Conservation (phyloP, 257 asterid genomes). For the Sherardia arvensis region DNA sequence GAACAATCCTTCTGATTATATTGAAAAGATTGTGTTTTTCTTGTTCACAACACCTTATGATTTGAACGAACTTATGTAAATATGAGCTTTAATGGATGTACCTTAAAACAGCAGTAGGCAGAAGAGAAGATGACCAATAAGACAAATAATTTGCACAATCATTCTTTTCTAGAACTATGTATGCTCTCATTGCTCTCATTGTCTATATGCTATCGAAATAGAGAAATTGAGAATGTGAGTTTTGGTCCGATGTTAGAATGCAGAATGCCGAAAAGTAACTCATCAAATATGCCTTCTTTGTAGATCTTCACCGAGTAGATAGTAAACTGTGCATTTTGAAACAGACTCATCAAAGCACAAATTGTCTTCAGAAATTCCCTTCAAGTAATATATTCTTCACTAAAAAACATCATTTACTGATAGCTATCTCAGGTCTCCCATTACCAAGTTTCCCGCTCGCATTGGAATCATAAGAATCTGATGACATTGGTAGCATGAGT, state of each 20-base stretch:
- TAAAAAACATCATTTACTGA: slow-evolving; percentile 6
- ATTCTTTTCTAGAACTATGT: slow-evolving; percentile 13
- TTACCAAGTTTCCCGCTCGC: slow-evolving; percentile 29
- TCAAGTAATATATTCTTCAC: slow-evolving; percentile 22
- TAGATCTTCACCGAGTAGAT: too few relatives aligned
- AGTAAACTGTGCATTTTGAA: too few relatives aligned
- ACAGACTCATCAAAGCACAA: slow-evolving; percentile 35
- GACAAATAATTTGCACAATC: slow-evolving; percentile 19
- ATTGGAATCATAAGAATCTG: slow-evolving; percentile 22
- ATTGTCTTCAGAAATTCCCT: slow-evolving; percentile 22
- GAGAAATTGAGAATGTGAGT: too few relatives aligned
- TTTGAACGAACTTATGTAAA: too few relatives aligned
- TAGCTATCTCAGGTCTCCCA: slow-evolving; percentile 20
- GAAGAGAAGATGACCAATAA: slow-evolving; percentile 14
- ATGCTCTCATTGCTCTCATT: slow-evolving; percentile 1
- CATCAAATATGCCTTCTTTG: too few relatives aligned
- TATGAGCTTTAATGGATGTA: slow-evolving; percentile 11
- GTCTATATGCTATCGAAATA: background rate
- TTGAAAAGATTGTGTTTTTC: too few relatives aligned
- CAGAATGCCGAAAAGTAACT: slow-evolving; percentile 21
- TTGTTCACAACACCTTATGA: too few relatives aligned
- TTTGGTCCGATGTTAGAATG: slow-evolving; percentile 12
- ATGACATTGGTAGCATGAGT: slow-evolving; percentile 26
- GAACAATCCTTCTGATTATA: too few relatives aligned
- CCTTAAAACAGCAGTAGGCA: slow-evolving; percentile 18